Evolutionary conservation across 1,284 basidiomycete genomes (phyloP), one percentile per base, ranked within the genome.

Genomic region (Porphyrellus sp.): DNA sequence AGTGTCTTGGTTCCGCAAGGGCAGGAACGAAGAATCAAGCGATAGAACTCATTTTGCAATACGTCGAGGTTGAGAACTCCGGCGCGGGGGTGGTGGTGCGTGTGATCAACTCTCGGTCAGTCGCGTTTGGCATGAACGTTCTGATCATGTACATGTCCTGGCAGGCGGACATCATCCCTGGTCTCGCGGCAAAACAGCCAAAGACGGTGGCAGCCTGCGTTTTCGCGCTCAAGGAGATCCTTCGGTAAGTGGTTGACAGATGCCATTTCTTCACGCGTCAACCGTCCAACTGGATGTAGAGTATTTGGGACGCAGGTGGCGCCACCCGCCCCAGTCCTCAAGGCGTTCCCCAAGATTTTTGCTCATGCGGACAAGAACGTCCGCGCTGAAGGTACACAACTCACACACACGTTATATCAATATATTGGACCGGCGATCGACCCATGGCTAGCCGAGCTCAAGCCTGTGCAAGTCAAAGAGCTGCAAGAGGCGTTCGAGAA

Each of bases 401-500:
- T 99, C 18, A 80, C 85, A 0, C 83, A 89, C 59, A 77, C 79
- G 4, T 73, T 99, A 7, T 96, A 99, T 75, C 87, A 89, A 58
- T 95, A 86, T 69, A 85, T 99, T 58, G 97, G 97, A 21, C 76
- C 89, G 1, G 89, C 86, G 1, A 87, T 99, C 55, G 86, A 93
- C 51, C 83, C 93, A 40, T 93, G 87, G 72, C 75, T 99, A 11
- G 75, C 83, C n/a, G 91, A 97, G 59, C 80, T 99, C 56, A 99
- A 99, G 70, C 93, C 97, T 0, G 94, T 99, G n/a, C 97, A 99
- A 71, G 85, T 95, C 39, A 95, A 98, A 69, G 97, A 99, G 65
- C 72, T 99, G 55, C 92, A 93, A 63, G 95, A 97, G 65, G 80
- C 85, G 0, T 99, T 98, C 64, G 91, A 91, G 57, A 74, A 70